Evolutionary conservation across 2,329 filamentous ascomycete species (phyloP), one percentile per base, ranked within the genome.

Genomic region (Paraphoma sp.): DNA sequence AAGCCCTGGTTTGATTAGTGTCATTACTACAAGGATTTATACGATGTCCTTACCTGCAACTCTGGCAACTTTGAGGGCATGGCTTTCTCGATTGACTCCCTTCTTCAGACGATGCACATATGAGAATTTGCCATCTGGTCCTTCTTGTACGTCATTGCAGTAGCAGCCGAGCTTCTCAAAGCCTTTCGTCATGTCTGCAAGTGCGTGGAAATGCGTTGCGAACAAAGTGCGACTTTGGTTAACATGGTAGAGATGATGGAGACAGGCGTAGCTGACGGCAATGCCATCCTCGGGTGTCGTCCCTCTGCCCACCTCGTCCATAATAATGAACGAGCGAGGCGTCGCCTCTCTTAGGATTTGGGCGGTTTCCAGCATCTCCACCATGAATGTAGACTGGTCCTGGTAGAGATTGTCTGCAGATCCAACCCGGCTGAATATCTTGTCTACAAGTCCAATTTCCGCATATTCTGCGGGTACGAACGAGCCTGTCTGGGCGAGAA

Each of bases 321-420:
- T 98, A 75, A 99, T 94, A 58, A 83, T 94, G 68, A 99, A 96
- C 0, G 90, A 95, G 23, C 89, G 85, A 1, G 87, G 79, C 0
- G 94, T 98, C 0, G 95, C 94, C 64, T 91, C 84, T 58, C 89
- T 91, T 50, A 99, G 83, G 51, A 99, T 99, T 28, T 90, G 85
- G 1, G 94, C 93, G 17, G 95, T 97, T 78, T 99, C 95, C 2
- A 97, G 84, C 95, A 99, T 99, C 79, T 99, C 95, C 1, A 98
- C 92, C 95, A 99, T 98, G 78, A 99, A 99, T 0, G 96, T 99
- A 51, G 92, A 97, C 76, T 98, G 93, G 79, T 97, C 91, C 48
- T 88, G 87, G 79, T 91, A 97, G n/a, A 99, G 83, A 73, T 97
- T 94, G 76, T 99, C 96, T 1, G 94, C 95, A 1, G 93, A 96